These are phyloP conservation scores for Talaromyces stipitatus DNA, from an alignment of 495 filamentous ascomycete species.

Conservation along the genomic window DNA sequence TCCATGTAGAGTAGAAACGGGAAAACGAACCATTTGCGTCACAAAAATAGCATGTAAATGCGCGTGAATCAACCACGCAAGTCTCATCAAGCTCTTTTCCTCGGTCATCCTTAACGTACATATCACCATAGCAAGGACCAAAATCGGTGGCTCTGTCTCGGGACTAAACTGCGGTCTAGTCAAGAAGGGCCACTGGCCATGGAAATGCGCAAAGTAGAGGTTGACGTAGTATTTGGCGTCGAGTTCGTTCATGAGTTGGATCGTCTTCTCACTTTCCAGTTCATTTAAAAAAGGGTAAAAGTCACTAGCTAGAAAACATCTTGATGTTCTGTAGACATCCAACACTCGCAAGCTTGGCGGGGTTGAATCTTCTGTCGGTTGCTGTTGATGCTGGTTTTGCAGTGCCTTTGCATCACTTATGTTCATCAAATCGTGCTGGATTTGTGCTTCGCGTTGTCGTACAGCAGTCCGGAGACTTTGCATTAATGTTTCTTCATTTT, in stretches of 20 bases:
- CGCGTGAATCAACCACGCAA: constrained; percentile 3
- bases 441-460: neutral
- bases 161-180: constrained; percentile 17
- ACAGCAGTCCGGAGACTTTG: neutral
- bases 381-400: neutral
- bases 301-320: neutral
- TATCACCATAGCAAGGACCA: constrained; percentile 4
- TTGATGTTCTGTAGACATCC: neutral
- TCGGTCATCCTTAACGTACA: neutral
- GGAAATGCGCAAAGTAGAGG: constrained; percentile 22
- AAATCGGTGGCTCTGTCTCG: neutral
- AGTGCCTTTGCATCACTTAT: neutral
- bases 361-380: neutral
- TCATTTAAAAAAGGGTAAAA: neutral
- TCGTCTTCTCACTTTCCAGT: neutral
- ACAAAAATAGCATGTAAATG: neutral
- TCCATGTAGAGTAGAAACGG: neutral
- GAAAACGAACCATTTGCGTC: constrained; percentile 2
- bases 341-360: neutral
- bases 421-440: neutral
- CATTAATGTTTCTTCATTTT: neutral
- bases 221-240: constrained; percentile 11
- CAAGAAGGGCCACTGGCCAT: constrained; percentile 26
- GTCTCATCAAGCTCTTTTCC: neutral
- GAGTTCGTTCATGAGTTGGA: neutral